Evolutionary conservation across 2,329 filamentous ascomycete species (phyloP), one percentile per base, ranked within the genome.

Genomic region (Phyllosticta citriasiana): DNA sequence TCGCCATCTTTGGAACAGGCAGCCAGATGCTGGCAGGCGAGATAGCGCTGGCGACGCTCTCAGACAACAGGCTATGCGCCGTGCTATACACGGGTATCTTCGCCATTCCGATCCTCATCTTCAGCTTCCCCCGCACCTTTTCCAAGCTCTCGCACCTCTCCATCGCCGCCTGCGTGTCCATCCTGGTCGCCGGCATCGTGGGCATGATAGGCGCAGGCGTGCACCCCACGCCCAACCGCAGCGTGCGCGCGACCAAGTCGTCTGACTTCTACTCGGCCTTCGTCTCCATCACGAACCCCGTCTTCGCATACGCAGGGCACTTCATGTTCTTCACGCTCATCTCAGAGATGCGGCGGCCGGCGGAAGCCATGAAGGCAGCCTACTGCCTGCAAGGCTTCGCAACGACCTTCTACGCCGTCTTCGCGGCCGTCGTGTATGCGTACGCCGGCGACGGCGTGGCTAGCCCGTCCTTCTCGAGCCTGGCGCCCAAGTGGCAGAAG

Each of bases 311-410:
- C 66, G 79, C 79, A 0, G 79, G 79, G 4, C 79, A 81, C 62
- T 81, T 81, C 67, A 79, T 81, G 75, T 82, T 82, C 67, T 82
- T 82, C 69, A 76, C 80, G 55, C 72, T 82, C 35, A 78, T 82
- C 50, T 80, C 78, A 0, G 80, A 82, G 66, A 81, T 82, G 79
- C 76, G 75, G 63, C 70, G 72, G 51, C 80, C 80, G 4, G 72
- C 75, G 59, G 78, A 82, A 57, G 77, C 78, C 2, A 80, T 81
- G 75, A 79, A 80, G 61, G 77, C 81, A 0, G 79, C 79, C 0
- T 81, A 77, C 69, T 71, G 74, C 3, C 73, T 83, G 25, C 79
- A 82, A 66, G 71, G 73, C 53, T 77, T 80, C 63, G 77, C 79
- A 1, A 82, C 79, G 4, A 70, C 72, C 22, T 79, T 80, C 63